Conservation (phyloP, 257 asterid genomes). For the Solanum appendiculatum region DNA sequence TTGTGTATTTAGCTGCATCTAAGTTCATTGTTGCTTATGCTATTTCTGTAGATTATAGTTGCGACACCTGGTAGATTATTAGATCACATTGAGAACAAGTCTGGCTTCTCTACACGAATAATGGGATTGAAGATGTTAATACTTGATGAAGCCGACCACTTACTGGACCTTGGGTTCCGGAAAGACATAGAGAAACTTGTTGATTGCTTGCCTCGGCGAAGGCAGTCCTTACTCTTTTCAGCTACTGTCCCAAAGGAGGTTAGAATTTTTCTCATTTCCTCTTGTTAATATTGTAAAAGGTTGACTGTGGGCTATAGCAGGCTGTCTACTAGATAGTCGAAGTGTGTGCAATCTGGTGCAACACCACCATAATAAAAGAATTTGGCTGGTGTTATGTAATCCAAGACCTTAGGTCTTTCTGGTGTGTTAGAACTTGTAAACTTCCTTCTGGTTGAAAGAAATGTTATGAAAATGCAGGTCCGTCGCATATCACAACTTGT, state of each 20-base stretch:
- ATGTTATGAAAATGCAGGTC: conserved; percentile 45
- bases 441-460: conserved; percentile 4
- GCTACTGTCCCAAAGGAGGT: conserved; percentile 95
- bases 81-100: conserved; percentile 93
- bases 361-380: not conserved
- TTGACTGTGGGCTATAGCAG: not conserved
- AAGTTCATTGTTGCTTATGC: not conserved
- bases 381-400: not conserved
- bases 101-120: conserved; percentile 76
- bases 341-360: not conserved
- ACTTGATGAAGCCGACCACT: conserved; percentile 89
- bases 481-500: conserved; percentile 88
- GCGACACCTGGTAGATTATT: conserved; percentile 97
- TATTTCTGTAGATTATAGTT: conserved; percentile 60
- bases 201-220: conserved; percentile 88
- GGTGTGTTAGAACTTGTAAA: not conserved
- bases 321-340: not conserved
- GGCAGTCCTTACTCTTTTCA: conserved; percentile 78
- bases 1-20: not conserved
- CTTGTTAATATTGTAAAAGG: not conserved
- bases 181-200: conserved; percentile 86
- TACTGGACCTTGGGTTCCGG: conserved; percentile 79
- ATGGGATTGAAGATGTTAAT: conserved; percentile 89
- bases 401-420: not conserved
- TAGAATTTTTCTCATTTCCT: not conserved